These are phyloP conservation scores for Fusarium torulosum DNA, from an alignment of 2,329 filamentous ascomycete species.

Conservation along the genomic window DNA sequence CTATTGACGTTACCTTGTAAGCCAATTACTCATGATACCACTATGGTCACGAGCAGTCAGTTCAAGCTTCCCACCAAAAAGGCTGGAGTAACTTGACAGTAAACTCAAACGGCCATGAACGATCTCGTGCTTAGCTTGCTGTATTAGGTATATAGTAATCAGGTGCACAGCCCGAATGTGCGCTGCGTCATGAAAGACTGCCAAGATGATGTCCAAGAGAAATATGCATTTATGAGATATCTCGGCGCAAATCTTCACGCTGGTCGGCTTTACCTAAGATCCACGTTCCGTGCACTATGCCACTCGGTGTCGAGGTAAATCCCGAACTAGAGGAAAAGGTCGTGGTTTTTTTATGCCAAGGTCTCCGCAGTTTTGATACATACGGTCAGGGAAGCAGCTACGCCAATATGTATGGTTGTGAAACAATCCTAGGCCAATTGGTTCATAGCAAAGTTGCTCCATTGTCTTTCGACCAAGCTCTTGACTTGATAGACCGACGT, in stretches of 20 bases:
- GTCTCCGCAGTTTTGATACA: neutral
- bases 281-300: neutral
- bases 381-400: too few species aligned
- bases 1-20: neutral
- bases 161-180: slow-evolving; percentile 9
- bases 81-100: neutral
- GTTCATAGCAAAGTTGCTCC: neutral
- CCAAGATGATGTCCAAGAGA: slow-evolving; percentile 15
- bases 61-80: neutral
- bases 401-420: too few species aligned
- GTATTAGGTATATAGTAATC: neutral
- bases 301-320: neutral
- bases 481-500: neutral
- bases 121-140: too few species aligned
- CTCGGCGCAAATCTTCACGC: slow-evolving; percentile 7
- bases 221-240: slow-evolving; percentile 14
- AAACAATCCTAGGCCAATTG: too few species aligned
- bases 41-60: neutral
- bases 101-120: neutral
- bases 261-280: neutral
- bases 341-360: neutral
- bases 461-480: neutral
- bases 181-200: slow-evolving; percentile 21
- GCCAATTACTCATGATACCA: slow-evolving; percentile 9
- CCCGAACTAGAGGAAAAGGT: neutral